Conservation (phyloP, 345 rosid species). For the Populus alba region DNA sequence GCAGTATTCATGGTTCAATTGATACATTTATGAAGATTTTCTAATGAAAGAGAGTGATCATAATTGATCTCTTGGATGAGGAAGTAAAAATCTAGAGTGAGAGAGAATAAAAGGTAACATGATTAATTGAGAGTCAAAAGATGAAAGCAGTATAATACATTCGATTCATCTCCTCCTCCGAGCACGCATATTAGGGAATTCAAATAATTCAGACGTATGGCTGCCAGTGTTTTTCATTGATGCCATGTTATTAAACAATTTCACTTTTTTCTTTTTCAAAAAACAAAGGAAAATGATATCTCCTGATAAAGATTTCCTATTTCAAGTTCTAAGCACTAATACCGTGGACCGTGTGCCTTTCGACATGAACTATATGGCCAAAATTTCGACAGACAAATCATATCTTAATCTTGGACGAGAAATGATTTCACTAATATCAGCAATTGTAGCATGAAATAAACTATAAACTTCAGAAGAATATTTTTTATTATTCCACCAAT, state of each 20-base stretch:
- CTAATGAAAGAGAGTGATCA: too few relatives aligned
- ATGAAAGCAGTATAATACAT: too few relatives aligned
- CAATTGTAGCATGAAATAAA: not conserved
- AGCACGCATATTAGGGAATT: not conserved
- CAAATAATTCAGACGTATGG: too few relatives aligned
- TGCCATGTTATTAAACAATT: not conserved
- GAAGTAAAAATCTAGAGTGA: not conserved
- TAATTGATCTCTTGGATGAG: too few relatives aligned
- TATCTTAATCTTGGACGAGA: not conserved
- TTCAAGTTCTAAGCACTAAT: not conserved
- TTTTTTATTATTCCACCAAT: not conserved
- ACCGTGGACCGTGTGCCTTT: too few relatives aligned
- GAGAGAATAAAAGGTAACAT: not conserved
- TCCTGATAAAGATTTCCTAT: not conserved
- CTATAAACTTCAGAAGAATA: not conserved
- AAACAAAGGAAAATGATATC: too few relatives aligned
- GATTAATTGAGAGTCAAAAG: too few relatives aligned
- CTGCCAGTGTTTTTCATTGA: too few relatives aligned
- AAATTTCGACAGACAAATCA: not conserved
- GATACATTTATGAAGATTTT: too few relatives aligned
- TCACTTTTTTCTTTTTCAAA: not conserved
- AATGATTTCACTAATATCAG: not conserved
- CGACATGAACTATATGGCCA: not conserved
- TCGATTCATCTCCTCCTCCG: not conserved
- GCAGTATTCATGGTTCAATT: too few relatives aligned